Evolutionary conservation across 495 filamentous ascomycete genomes (phyloP).

Genomic region (Terfezia claveryi): DNA sequence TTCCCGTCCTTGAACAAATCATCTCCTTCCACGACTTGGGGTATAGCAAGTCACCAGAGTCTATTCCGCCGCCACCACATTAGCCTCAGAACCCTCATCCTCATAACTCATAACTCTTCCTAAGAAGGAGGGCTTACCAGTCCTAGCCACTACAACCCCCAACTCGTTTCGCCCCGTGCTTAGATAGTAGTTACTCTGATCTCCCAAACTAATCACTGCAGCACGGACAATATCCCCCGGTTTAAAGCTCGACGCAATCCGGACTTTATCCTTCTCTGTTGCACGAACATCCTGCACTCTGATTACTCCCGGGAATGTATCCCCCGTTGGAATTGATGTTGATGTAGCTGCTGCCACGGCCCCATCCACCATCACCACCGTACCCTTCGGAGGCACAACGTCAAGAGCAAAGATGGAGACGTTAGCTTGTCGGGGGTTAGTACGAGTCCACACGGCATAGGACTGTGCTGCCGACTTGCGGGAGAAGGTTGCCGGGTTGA

Average conservation of each 20-base stretch:
- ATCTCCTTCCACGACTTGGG: conserved; percentile 92
- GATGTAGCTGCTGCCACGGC: conserved; percentile 22
- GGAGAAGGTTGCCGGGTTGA: conserved; percentile 29
- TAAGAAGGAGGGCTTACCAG: conserved; percentile 17
- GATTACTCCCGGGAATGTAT: conserved; percentile 30
- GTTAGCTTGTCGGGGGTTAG: conserved; percentile 59
- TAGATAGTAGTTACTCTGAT: conserved; percentile 75
- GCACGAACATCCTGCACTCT: conserved; percentile 77
- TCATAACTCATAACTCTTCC: too few species aligned
- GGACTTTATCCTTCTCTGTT: conserved; percentile 86
- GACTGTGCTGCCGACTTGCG: conserved; percentile 55
- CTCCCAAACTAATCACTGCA: conserved; percentile 64
- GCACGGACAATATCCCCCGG: conserved; percentile 85
- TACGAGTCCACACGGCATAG: conserved; percentile 67
- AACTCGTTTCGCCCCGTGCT: conserved; percentile 74
- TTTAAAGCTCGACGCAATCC: conserved; percentile 73
- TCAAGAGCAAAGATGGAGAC: conserved; percentile 62
- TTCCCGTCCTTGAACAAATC: conserved; percentile 57
- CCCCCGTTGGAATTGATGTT: conserved; percentile 27
- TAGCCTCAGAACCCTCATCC: too few species aligned
- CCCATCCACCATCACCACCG: conserved; percentile 37
- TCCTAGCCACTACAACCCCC: conserved; percentile 83
- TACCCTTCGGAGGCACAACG: conserved; percentile 36
- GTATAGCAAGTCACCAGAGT: conserved; percentile 70
- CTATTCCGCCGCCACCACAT: conserved; percentile 15